A percentile compares a stretch with the other conserved stretches of the same genome.
Evolutionary conservation across 306 rosid species (phyloP).

Genomic region (Urtica urens): DNA sequence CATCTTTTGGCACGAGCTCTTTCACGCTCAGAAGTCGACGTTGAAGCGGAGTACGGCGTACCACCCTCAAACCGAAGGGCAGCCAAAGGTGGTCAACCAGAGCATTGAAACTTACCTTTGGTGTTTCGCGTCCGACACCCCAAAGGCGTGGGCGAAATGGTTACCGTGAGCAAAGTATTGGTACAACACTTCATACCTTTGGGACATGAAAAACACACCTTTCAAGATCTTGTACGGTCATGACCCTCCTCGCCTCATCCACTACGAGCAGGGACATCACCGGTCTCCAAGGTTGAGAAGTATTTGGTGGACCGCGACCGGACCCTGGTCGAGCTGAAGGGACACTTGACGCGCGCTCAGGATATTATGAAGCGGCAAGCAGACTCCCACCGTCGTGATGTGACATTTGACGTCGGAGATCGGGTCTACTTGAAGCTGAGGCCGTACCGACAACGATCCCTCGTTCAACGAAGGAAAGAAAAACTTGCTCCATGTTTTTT

Average conservation of each 20-base stretch:
- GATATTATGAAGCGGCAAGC: neutral
- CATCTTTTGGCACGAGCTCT: neutral
- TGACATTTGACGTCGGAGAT: neutral
- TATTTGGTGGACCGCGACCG: neutral
- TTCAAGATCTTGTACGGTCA: neutral
- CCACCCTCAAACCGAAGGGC: constrained; percentile 6
- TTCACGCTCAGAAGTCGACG: neutral
- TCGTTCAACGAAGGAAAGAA: neutral
- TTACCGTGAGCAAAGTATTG: neutral
- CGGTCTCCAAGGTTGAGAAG: too few species aligned
- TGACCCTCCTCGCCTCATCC: neutral
- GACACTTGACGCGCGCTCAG: neutral
- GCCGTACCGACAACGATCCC: neutral
- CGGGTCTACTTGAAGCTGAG: neutral
- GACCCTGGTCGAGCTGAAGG: neutral
- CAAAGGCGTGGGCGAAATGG: neutral
- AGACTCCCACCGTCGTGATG: neutral
- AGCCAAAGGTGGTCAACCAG: neutral
- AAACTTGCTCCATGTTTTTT: neutral
- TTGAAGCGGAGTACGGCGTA: neutral
- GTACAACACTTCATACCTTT: neutral
- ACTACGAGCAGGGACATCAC: too few species aligned
- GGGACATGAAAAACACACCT: neutral
- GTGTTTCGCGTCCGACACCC: neutral
- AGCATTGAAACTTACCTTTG: neutral